Conservation (phyloP, 176 grass and related monocot genomes). For the Avena insularis region DNA sequence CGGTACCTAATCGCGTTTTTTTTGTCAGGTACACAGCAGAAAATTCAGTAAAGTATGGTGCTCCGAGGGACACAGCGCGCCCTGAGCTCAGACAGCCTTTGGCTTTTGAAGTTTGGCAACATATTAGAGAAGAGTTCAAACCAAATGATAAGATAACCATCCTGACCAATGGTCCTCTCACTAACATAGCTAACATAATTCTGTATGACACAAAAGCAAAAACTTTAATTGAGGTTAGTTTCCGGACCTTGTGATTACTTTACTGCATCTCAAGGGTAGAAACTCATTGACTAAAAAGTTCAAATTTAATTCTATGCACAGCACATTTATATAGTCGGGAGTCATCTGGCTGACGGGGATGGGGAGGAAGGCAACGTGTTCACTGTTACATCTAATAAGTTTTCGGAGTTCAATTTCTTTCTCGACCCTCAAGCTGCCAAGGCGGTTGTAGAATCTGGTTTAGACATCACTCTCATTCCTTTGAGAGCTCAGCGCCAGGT, state of each 20-base stretch:
- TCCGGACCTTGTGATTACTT: neutral
- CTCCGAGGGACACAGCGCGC: conserved; percentile 64
- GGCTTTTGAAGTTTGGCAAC: conserved; percentile 81
- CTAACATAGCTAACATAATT: conserved; percentile 75
- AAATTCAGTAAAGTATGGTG: conserved; percentile 74
- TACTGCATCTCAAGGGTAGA: conserved; percentile 12
- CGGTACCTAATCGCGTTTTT: neutral
- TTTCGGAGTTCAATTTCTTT: conserved; percentile 79
- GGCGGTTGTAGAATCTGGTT: conserved; percentile 54
- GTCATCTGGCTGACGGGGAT: conserved; percentile 45
- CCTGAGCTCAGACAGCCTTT: conserved; percentile 74
- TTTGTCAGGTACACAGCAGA: conserved; percentile 70
- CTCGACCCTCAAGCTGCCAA: conserved; percentile 77
- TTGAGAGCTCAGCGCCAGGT: conserved; percentile 61
- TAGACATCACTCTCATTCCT: conserved; percentile 62
- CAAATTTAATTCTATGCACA: conserved; percentile 33
- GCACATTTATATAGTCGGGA: conserved; percentile 66
- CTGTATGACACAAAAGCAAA: conserved; percentile 46
- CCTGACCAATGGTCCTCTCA: conserved; percentile 75
- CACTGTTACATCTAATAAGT: conserved; percentile 62
- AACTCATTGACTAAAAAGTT: neutral
- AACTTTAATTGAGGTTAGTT: conserved; percentile 65
- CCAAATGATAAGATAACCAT: conserved; percentile 57
- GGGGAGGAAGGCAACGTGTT: conserved; percentile 68
- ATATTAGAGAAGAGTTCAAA: conserved; percentile 39